Conservation (phyloP, 306 rosid species). For the Mimosa bimucronata region DNA sequence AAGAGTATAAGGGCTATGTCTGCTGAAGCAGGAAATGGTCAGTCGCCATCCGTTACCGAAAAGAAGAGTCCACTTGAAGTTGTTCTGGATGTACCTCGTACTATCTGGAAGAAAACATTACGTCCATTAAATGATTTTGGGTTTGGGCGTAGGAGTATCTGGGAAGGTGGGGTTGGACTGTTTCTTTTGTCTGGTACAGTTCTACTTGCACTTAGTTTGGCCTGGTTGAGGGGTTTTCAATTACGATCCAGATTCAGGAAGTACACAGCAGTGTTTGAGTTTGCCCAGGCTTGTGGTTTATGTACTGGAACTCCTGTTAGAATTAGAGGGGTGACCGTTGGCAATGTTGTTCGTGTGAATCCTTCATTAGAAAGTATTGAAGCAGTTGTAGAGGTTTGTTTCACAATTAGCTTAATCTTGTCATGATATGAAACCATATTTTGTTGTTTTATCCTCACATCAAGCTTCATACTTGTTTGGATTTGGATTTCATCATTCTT, state of each 20-base stretch:
- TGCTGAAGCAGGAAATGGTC: slow-evolving; percentile 58
- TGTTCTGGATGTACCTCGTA: slow-evolving; percentile 66
- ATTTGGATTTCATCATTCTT: slow-evolving; percentile 18
- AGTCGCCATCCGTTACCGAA: slow-evolving; percentile 57
- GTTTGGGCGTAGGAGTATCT: slow-evolving; percentile 82
- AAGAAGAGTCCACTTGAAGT: slow-evolving; percentile 57
- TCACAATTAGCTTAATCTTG: slow-evolving; percentile 26
- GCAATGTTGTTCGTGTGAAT: slow-evolving; percentile 79
- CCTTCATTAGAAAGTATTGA: slow-evolving; percentile 81
- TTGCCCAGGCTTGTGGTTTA: slow-evolving; percentile 87
- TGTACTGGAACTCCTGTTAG: slow-evolving; percentile 89
- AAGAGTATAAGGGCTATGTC: slow-evolving; percentile 60
- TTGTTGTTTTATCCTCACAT: slow-evolving; percentile 9
- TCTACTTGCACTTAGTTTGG: slow-evolving; percentile 81
- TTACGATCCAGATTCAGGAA: slow-evolving; percentile 76
- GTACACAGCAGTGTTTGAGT: slow-evolving; percentile 82
- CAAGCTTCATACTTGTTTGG: slow-evolving; percentile 8
- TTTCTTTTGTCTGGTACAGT: slow-evolving; percentile 80
- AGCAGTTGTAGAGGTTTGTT: slow-evolving; percentile 85
- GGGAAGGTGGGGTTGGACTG: slow-evolving; percentile 99
- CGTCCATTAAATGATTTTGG: slow-evolving; percentile 89
- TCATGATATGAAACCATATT: slow-evolving; percentile 27
- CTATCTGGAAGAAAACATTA: slow-evolving; percentile 71
- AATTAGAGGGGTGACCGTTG: slow-evolving; percentile 91
- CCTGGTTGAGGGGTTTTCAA: slow-evolving; percentile 92